phyloP scores from a whole-genome alignment of 2,329 filamentous ascomycete species.

The Blastomyces emzantsi region DNA sequence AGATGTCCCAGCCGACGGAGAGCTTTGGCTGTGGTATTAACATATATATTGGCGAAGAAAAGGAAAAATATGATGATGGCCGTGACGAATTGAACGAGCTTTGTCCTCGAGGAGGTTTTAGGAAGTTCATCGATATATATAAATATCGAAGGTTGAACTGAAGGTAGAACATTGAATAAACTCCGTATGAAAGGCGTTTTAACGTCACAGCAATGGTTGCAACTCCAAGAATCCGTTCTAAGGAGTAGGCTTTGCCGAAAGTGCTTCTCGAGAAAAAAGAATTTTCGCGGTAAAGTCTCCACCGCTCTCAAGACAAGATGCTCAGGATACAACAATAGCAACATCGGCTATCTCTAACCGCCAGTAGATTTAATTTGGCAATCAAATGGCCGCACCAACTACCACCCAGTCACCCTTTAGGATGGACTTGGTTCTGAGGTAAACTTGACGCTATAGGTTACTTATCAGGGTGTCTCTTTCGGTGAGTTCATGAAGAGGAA shows the following conservation, averaged over 20 bases:
- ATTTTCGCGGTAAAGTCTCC: background rate
- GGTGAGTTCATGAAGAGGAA: background rate
- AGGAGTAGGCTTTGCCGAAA: background rate
- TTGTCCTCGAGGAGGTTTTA: background rate
- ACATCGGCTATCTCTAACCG: too few species aligned
- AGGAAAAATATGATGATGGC: background rate
- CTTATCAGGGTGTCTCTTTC: background rate
- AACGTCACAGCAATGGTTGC: background rate
- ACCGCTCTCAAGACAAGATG: background rate
- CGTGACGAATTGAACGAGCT: background rate
- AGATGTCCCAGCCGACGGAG: background rate
- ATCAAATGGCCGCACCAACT: too few species aligned
- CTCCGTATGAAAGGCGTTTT: background rate
- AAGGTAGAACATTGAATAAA: background rate
- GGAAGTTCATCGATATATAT: too few species aligned
- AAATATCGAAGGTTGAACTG: background rate
- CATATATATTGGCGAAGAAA: background rate
- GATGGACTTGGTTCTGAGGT: background rate
- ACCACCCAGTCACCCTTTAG: background rate
- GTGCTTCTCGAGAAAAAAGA: background rate
- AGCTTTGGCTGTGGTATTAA: background rate
- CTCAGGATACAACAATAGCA: too few species aligned
- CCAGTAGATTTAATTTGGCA: too few species aligned
- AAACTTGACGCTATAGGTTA: background rate
- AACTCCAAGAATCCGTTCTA: background rate